Base-by-base conservation (phyloP, 495 filamentous ascomycete species). In the Mytilinidion resinicola region DNA sequence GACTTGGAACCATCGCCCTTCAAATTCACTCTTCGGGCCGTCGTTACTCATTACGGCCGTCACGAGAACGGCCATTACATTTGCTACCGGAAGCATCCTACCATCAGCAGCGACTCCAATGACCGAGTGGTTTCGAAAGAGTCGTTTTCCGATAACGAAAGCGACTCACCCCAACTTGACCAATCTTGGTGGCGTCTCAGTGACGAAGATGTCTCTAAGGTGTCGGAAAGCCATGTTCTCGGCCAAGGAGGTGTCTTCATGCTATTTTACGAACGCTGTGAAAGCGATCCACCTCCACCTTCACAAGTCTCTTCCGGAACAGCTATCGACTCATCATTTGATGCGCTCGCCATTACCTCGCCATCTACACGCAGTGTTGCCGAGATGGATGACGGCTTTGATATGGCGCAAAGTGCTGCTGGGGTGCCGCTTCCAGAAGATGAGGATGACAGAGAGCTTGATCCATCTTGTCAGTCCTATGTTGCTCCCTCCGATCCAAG, bases 11-110 rank as follows among this genome's bases (percentile, higher is more conserved):
- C 54, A 14, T 63, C 12, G 58, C 69, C 49, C 41, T 62, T 10
- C 36, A 61, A 39, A 80, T 98, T 95, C 67, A 81, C 88, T 64
- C 75, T 98, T 30, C 84, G 88, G 19, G 89, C 91, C 7, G 88
- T 95, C 1, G 79, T 97, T 20, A 90, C 89, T 3, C 93, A 99
- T 70, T 86, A 86, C 58, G 95, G 93, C 4, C 78, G 85, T 17
- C 95, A 97, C 67, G 90, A 96, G 57, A 96, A 93, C 61, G 95
- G 95, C 0, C 95, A 99, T 73, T 97, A 99, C 65, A 83, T 96
- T 53, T 92, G 89, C 67, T 97, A 93, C 66, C 76, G 89, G 43
- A 85, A 85, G 65, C 83, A 88, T 67, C 77, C 81, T 33, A 39
- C 17, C 38, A 0, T 67, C 67, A 36, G 6, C 58, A 68, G 0